phyloP scores from a whole-genome alignment of 2,329 filamentous ascomycete genomes.

The Myrmaecium sp. region DNA sequence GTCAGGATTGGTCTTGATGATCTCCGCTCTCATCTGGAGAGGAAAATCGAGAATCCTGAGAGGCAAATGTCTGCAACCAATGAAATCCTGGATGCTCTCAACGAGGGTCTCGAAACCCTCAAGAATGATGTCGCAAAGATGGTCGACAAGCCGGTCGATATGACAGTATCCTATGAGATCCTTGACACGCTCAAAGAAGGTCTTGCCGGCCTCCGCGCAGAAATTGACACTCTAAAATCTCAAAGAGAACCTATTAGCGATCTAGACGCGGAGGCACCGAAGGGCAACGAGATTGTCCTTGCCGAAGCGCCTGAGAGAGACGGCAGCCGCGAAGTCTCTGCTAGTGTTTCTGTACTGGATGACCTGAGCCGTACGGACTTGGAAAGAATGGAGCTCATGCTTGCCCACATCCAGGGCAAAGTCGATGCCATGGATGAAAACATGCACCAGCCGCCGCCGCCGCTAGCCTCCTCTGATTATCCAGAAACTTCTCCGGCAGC shows the following conservation, averaged over 20 bases:
- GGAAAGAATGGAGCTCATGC: slow-evolving; percentile 68
- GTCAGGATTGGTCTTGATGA: slow-evolving; percentile 33
- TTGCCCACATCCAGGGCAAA: slow-evolving; percentile 69
- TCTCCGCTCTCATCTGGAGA: slow-evolving; percentile 30
- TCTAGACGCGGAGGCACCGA: slow-evolving; percentile 33
- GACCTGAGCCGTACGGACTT: slow-evolving; percentile 56
- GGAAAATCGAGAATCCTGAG: slow-evolving; percentile 37
- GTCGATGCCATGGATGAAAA: slow-evolving; percentile 57
- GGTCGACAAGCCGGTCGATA: slow-evolving; percentile 60
- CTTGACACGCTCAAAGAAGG: slow-evolving; percentile 76
- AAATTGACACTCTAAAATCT: slow-evolving; percentile 64
- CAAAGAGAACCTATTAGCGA: slow-evolving; percentile 22
- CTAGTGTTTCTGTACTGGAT: slow-evolving; percentile 8
- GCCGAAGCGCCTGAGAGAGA: slow-evolving; percentile 32
- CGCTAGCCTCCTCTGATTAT: slow-evolving; percentile 6
- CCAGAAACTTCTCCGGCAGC: slow-evolving; percentile 11
- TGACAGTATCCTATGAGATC: slow-evolving; percentile 78
- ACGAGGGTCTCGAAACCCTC: slow-evolving; percentile 57
- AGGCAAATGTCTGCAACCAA: slow-evolving; percentile 35
- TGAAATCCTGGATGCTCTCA: slow-evolving; percentile 43
- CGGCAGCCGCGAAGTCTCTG: slow-evolving; percentile 21
- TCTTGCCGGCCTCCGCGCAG: slow-evolving; percentile 54
- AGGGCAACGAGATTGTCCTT: slow-evolving; percentile 40
- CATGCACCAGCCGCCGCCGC: slow-evolving; percentile 28
- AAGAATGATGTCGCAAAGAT: slow-evolving; percentile 60